These are phyloP conservation scores for Cyclaneusma minus DNA, from an alignment of 2,329 filamentous ascomycete species.

Conservation along the genomic window DNA sequence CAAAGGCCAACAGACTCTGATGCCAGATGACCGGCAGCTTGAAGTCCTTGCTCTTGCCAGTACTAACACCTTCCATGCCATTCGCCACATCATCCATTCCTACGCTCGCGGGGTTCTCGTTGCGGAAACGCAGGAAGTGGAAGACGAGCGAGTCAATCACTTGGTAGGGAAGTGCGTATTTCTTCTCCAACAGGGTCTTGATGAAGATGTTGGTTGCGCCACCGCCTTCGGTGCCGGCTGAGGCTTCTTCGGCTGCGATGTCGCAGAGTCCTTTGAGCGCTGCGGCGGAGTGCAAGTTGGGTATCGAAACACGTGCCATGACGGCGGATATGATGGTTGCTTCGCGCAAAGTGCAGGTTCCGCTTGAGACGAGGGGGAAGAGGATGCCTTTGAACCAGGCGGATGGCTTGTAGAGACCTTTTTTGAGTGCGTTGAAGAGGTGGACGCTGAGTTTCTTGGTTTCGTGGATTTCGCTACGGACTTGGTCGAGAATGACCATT, in stretches of 20 bases:
- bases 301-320: slow-evolving; percentile 70
- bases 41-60: slow-evolving; percentile 30
- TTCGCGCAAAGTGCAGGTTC: slow-evolving; percentile 83
- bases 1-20: slow-evolving; percentile 81
- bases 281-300: slow-evolving; percentile 81
- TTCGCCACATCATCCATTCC: slow-evolving; percentile 32
- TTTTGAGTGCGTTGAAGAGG: slow-evolving; percentile 86
- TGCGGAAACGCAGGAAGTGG: slow-evolving; percentile 85
- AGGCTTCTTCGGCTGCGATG: slow-evolving; percentile 81
- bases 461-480: slow-evolving; percentile 89
- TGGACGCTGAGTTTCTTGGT: slow-evolving; percentile 92
- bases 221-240: slow-evolving; percentile 67
- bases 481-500: slow-evolving; percentile 71
- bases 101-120: slow-evolving; percentile 42
- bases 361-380: slow-evolving; percentile 73
- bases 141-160: slow-evolving; percentile 91
- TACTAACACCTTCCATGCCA: slow-evolving; percentile 33
- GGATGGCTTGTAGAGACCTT: slow-evolving; percentile 80
- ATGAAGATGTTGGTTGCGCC: slow-evolving; percentile 94
- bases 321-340: slow-evolving; percentile 84
- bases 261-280: slow-evolving; percentile 87
- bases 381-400: slow-evolving; percentile 96
- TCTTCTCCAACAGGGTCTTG: slow-evolving; percentile 84
- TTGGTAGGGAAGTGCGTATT: slow-evolving; percentile 88
- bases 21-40: slow-evolving; percentile 93